Base-by-base conservation (phyloP, 176 grass and related monocot genomes). In the Pontederia crassipes region DNA sequence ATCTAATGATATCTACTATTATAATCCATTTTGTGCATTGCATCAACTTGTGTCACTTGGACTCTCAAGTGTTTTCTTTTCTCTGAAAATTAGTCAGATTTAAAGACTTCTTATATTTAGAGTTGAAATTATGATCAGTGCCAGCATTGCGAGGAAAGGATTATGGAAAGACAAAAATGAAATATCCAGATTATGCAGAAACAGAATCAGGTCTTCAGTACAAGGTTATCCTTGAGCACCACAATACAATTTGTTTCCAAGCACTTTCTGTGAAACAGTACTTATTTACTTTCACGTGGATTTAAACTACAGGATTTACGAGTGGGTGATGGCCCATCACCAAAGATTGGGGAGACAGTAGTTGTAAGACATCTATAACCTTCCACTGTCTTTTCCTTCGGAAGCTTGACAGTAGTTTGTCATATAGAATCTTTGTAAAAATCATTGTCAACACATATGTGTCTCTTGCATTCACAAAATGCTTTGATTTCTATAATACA, bases 131-230 rank as follows among this genome's bases (percentile, higher is more conserved):
- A 32, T 57, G 28, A 51, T 57, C 14, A 97, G 92, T 97, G 87
- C 92, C 87, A 61, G 92, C 92, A 26, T 69, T 97, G 60, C 86
- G 92, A 3, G 92, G 92, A 4, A 97, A 97, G 76, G 87, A 91
- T 77, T 97, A 97, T 71, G 92, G 92, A 15, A 97, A 97, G 70
- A 85, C 92, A 11, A 97, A 97, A 77, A 97, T 97, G 92, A 62
- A 76, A 66, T 97, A 97, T 79, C 87, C 92, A 47, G 87, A 97
- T 91, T 97, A 97, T 64, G 91, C 69, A 9, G 87, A 97, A 78
- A 91, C 92, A 64, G 69, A 85, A 67, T 97, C 92, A 54, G 92
- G 92, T 29, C 92, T 97, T 49, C 92, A 97, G 55, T 97, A 88
- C 67, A 97, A 97, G 92, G 92, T 96, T 62, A 70, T 47, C 26